These are phyloP conservation scores for Blastobotrys mokoenaii DNA, from an alignment of 805 yeast genomes.

Conservation along the genomic window DNA sequence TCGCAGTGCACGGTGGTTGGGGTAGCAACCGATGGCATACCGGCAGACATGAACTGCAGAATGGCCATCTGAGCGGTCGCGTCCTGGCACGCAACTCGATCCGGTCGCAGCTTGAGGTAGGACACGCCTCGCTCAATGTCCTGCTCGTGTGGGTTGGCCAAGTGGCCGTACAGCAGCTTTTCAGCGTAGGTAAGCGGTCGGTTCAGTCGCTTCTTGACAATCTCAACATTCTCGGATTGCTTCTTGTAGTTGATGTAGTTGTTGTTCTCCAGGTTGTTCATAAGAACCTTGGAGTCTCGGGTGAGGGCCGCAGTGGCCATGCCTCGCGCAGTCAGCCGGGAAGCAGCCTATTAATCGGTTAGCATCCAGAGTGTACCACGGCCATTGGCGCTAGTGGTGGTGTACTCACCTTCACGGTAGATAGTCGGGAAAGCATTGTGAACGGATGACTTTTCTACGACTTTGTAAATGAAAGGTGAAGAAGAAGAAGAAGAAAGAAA, in stretches of 20 bases:
- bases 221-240: slow-evolving; percentile 78
- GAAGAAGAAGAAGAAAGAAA: neutral
- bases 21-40: slow-evolving; percentile 82
- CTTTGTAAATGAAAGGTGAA: neutral
- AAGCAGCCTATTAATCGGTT: neutral
- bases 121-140: slow-evolving; percentile 80
- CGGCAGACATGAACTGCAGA: slow-evolving; percentile 93
- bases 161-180: slow-evolving; percentile 89
- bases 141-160: slow-evolving; percentile 86
- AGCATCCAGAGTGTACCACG: too few relatives aligned
- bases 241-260: slow-evolving; percentile 89
- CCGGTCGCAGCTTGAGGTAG: slow-evolving; percentile 91
- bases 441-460: neutral
- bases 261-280: slow-evolving; percentile 52
- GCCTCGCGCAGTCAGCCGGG: neutral
- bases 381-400: too few relatives aligned
- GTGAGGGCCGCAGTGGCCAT: slow-evolving; percentile 25
- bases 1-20: slow-evolving; percentile 98
- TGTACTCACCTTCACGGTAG: neutral
- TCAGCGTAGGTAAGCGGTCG: slow-evolving; percentile 94
- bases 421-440: neutral
- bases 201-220: slow-evolving; percentile 70
- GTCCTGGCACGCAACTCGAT: slow-evolving; percentile 98
- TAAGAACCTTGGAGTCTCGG: slow-evolving; percentile 67
- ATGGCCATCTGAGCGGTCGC: slow-evolving; percentile 99